Base-by-base conservation (phyloP, 2,329 filamentous ascomycete species). In the Ilyonectria mors-panacis region DNA sequence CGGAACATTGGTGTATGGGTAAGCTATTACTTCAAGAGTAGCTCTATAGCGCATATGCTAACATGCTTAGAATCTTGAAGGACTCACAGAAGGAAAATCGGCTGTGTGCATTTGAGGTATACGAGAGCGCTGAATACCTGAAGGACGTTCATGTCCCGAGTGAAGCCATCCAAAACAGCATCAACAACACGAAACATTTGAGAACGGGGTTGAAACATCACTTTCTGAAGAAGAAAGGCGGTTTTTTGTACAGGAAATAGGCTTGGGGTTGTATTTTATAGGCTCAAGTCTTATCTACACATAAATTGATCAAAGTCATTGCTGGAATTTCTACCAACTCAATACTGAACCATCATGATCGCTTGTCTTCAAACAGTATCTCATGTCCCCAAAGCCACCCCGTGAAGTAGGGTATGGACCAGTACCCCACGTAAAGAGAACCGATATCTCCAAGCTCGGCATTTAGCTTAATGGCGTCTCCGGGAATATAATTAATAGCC, bases 121-220 rank as follows among this genome's bases (percentile, higher is more conserved):
- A 78, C 54, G 71, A 75, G 54, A 74, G 65, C 59, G 56, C 70
- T 6, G 73, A 72, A 30, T 77, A 77, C 44, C 57, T 78, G 61
- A 70, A 66, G 48, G 70, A 75, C 28, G 73, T 76, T 2, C 77
- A 79, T 59, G 73, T 74, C 44, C 73, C 73, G 51, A 78, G 75
- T 57, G 64, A 71, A 19, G 76, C 75, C 1, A 71, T 78, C 13
- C 71, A 72, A 61, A 67, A 65, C n/a, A 77, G 64, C 35, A 69
- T 67, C 28, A 61, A 15, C 1, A 67, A 62, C 17, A 69, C 67
- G 10, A 65, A 65, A 42, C 60, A 69, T 47, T 28, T 76, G 64
- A 68, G 76, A 42, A 70, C 72, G 1, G 70, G 74, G 13, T 30
- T 76, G 55, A 72, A 66, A 61, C 75, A 74, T 19, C 62, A 74